These are phyloP conservation scores for Podospora pseudoanserina DNA, from an alignment of 495 filamentous ascomycete species.

Conservation along the genomic window DNA sequence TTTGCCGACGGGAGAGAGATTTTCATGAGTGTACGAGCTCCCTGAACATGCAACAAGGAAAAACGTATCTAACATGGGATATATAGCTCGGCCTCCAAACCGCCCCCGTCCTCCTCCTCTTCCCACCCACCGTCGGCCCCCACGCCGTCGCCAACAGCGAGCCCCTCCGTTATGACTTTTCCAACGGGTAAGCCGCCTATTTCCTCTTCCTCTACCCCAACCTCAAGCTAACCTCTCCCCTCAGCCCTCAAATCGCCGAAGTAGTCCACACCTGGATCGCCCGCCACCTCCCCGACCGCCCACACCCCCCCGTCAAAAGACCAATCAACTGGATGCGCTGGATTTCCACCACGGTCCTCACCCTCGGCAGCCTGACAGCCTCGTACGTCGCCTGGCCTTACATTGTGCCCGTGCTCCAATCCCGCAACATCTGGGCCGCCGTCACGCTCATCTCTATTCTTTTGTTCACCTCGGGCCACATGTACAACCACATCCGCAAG, in stretches of 20 bases:
- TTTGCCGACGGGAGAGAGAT: conserved; percentile 79
- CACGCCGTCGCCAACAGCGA: conserved; percentile 64
- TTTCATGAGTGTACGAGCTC: conserved; percentile 73
- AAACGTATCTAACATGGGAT: not conserved
- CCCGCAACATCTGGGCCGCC: conserved; percentile 90
- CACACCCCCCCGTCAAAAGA: conserved; percentile 71
- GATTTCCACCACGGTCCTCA: conserved; percentile 59
- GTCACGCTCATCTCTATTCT: conserved; percentile 85
- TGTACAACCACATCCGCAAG: conserved; percentile 98
- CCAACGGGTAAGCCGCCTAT: conserved; percentile 57
- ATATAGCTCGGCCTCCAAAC: conserved; percentile 86
- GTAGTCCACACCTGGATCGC: conserved; percentile 72
- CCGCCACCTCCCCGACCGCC: conserved; percentile 69
- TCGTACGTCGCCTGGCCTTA: conserved; percentile 76
- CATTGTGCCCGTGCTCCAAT: conserved; percentile 80
- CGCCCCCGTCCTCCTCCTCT: conserved; percentile 83
- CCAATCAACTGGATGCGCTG: conserved; percentile 84
- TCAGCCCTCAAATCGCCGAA: conserved; percentile 72
- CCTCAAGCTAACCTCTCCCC: not conserved
- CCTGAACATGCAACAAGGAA: not conserved
- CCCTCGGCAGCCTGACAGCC: conserved; percentile 64
- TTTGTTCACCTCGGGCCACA: conserved; percentile 93
- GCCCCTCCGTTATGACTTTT: conserved; percentile 85
- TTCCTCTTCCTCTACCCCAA: not conserved
- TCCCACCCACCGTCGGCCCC: conserved; percentile 83